Evolutionary conservation across 1,139 yeast genomes (phyloP), one percentile per base, ranked within the genome.

Genomic region (Saccharomycopsis crataegensis): DNA sequence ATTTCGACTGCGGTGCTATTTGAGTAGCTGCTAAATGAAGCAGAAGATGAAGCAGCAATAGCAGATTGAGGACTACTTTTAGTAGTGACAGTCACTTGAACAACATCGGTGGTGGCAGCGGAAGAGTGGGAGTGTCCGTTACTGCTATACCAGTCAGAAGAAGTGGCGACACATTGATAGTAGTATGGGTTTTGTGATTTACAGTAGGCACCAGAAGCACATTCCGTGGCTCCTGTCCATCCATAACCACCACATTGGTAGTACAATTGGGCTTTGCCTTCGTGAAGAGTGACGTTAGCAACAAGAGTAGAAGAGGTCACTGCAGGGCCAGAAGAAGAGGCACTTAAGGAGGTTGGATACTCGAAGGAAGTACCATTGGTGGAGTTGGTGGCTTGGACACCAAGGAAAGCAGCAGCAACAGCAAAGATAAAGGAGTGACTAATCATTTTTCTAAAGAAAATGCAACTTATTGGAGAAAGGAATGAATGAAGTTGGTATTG

Each of bases 221-320:
- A 67, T 48, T 67, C 64, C 6, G 64, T 60, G 2, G 57, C 61
- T 9, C 70, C 69, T 1, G 58, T 50, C 44, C 55, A 65, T 37
- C 56, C 64, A 1, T 37, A 43, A 36, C 70, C 70, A 42, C 71
- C 71, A 59, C 70, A 67, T 53, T 66, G 68, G 8, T 55, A 64
- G 59, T 66, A 64, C 4, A 59, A 60, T 1, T 22, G 12, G 28
- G 45, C 45, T 36, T 36, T 11, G 2, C 40, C 40, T 11, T n/a
- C 40, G 40, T 36, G n/a, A 36, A 36, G n/a, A 36, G 40, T 36
- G 16, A 12, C 9, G 43, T 16, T 40, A 14, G 43, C n/a, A n/a
- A 8, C 43, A n/a, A n/a, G n/a, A n/a, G n/a, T 5, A 36, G n/a
- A n/a, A 12, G 43, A 11, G 17, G 22, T 16, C 17, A 40, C 22